Base-by-base conservation (phyloP, 768 basidiomycete genomes). In the Trametes cubensis region DNA sequence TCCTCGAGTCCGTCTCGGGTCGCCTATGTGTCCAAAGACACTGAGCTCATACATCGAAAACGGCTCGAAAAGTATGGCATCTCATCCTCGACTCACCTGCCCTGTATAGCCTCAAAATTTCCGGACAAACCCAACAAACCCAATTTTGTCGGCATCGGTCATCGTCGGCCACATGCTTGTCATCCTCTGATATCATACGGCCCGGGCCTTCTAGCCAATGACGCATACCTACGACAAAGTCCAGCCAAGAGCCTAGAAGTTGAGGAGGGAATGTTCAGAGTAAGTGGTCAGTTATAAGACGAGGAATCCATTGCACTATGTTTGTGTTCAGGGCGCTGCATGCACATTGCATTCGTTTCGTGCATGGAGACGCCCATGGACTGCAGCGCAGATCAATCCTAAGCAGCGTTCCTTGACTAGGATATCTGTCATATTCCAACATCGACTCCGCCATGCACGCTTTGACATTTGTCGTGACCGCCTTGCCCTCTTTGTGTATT, bases 111-210 rank as follows among this genome's bases (percentile, higher is more conserved):
- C 34, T 44, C 18, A 28, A 28, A 49, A 26, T 28, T 49, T 49
- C 48, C 42, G 20, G 42, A 44, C 20, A 53, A 30, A 44, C 18
- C 4, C 44, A 26, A 44, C 20, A 53, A 30, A 44, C 18, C 4
- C 44, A 26, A 26, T 26, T 26, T 28, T 30, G 41, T 46, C 54
- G 54, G 54, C 54, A 45, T 55, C 54, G 54, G 44, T 18, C 20
- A 25, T 30, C 54, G 41, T 55, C 54, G 54, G 54, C 30, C 6
- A 21, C 48, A 23, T 18, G 13, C 53, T 23, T 41, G 53, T 42
- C 20, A 44, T 18, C 25, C 23, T 42, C 15, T 28, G 21, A 15
- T 42, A 10, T 28, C 40, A 17, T 21, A 41, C 39, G 45, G 23
- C 21, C 20, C 45, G 20, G 8, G 7, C 45, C 13, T 23, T 14